Evolutionary conservation across 2,329 filamentous ascomycete genomes (phyloP).

Genomic region (Claviceps monticola): DNA sequence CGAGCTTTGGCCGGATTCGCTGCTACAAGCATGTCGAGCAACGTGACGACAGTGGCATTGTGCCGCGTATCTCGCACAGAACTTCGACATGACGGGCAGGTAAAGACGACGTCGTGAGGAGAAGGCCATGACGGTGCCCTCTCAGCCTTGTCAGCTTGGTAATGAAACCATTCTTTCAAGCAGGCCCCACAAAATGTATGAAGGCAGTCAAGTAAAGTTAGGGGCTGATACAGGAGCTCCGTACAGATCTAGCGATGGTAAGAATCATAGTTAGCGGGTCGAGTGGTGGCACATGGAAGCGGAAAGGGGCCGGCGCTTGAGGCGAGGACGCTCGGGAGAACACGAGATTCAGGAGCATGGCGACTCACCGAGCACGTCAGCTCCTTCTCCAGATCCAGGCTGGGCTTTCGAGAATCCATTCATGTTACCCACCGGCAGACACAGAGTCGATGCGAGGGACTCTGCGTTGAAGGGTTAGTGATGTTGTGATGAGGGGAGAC

Average conservation of each 20-base stretch:
- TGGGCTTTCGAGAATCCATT: slow-evolving; percentile 38
- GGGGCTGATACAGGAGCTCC: slow-evolving; percentile 79
- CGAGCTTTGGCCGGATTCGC: slow-evolving; percentile 66
- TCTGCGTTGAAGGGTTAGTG: background rate
- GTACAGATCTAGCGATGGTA: slow-evolving; percentile 66
- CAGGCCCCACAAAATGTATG: slow-evolving; percentile 95
- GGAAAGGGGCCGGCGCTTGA: slow-evolving; percentile 3
- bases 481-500: background rate
- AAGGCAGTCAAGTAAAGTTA: slow-evolving; percentile 83
- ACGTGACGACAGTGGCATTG: slow-evolving; percentile 79
- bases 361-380: slow-evolving; percentile 76
- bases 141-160: slow-evolving; percentile 51
- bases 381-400: slow-evolving; percentile 76
- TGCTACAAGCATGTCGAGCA: slow-evolving; percentile 76
- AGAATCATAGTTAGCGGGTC: background rate
- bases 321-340: slow-evolving; percentile 12
- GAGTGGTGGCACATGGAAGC: background rate
- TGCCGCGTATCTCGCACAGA: slow-evolving; percentile 73
- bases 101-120: slow-evolving; percentile 46
- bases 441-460: background rate
- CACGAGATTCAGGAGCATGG: background rate
- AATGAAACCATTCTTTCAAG: slow-evolving; percentile 89
- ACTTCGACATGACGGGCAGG: slow-evolving; percentile 86
- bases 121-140: slow-evolving; percentile 34
- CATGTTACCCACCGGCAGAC: slow-evolving; percentile 14